phyloP scores from a whole-genome alignment of 257 asterid species.

The Penstemon davidsonii region DNA sequence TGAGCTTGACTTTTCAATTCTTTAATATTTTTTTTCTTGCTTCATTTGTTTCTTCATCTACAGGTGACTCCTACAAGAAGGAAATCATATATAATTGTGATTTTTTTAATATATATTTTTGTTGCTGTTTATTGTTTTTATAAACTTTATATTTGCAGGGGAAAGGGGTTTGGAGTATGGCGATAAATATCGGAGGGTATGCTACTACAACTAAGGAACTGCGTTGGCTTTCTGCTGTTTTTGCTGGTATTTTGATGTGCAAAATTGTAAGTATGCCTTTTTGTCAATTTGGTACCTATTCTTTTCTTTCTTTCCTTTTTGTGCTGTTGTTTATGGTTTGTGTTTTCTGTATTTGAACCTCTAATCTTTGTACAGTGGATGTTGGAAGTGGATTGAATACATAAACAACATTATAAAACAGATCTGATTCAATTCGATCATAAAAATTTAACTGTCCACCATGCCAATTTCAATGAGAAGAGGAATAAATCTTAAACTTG shows the following conservation, averaged over 20 bases:
- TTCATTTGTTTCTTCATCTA: too few species aligned
- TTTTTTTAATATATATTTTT: too few species aligned
- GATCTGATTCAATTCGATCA: too few species aligned
- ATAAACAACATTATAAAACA: too few species aligned
- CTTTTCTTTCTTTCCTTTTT: background rate
- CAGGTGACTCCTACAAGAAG: too few species aligned
- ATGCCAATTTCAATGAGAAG: background rate
- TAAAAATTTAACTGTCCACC: too few species aligned
- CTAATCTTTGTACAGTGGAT: background rate
- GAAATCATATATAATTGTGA: too few species aligned
- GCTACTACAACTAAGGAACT: constrained; percentile 53
- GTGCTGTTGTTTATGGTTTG: background rate
- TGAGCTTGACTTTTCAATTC: background rate
- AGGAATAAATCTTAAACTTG: background rate
- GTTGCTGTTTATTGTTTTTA: background rate
- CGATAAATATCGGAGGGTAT: constrained; percentile 41
- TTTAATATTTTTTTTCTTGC: background rate
- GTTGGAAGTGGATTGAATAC: too few species aligned
- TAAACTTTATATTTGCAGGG: background rate
- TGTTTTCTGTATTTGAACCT: background rate
- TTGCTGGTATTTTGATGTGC: constrained; percentile 78
- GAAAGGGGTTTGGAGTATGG: constrained; percentile 35
- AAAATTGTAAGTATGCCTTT: constrained; percentile 56
- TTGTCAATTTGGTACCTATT: background rate
- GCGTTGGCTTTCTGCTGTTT: constrained; percentile 59